A percentile compares a stretch with the other conserved stretches of the same genome.
These are phyloP conservation scores for Ophiostoma quercus DNA, from an alignment of 2,329 filamentous ascomycete species.

Conservation along the genomic window DNA sequence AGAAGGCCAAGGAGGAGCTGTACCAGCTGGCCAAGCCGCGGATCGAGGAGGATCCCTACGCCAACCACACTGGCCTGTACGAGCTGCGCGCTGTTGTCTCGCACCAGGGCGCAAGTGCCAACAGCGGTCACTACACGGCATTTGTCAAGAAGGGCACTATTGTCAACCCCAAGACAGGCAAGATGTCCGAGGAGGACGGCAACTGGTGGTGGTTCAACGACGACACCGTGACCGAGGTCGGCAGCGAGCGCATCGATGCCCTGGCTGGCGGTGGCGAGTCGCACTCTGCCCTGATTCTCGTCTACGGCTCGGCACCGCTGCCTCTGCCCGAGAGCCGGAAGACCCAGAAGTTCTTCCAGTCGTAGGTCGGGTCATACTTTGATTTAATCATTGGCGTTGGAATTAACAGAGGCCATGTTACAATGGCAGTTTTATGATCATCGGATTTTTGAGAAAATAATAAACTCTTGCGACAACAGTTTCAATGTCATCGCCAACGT, in stretches of 20 bases:
- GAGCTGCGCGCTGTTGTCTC: conserved; percentile 92
- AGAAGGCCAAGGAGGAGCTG: conserved; percentile 82
- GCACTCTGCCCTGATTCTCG: conserved; percentile 73
- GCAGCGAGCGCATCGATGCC: conserved; percentile 82
- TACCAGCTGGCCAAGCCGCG: conserved; percentile 69
- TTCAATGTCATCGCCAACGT: neutral
- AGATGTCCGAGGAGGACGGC: conserved; percentile 74
- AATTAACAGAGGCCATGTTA: neutral
- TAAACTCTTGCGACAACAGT: neutral
- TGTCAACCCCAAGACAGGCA: conserved; percentile 69
- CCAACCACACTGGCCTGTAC: conserved; percentile 92
- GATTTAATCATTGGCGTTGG: neutral
- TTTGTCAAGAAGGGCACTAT: conserved; percentile 88
- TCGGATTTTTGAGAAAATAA: neutral
- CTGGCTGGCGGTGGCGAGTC: conserved; percentile 85
- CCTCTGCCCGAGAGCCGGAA: conserved; percentile 46
- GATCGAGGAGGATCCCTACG: conserved; percentile 69
- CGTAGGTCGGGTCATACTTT: conserved; percentile 16
- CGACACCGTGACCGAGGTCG: conserved; percentile 90
- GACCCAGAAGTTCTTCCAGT: conserved; percentile 24
- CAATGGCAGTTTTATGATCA: neutral
- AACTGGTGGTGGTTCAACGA: conserved; percentile 99
- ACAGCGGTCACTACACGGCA: conserved; percentile 96
- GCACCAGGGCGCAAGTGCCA: conserved; percentile 92
- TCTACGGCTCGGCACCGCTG: conserved; percentile 70